These are phyloP conservation scores for Musa troglodytarum DNA, from an alignment of 176 grass and related monocot genomes.

Conservation along the genomic window DNA sequence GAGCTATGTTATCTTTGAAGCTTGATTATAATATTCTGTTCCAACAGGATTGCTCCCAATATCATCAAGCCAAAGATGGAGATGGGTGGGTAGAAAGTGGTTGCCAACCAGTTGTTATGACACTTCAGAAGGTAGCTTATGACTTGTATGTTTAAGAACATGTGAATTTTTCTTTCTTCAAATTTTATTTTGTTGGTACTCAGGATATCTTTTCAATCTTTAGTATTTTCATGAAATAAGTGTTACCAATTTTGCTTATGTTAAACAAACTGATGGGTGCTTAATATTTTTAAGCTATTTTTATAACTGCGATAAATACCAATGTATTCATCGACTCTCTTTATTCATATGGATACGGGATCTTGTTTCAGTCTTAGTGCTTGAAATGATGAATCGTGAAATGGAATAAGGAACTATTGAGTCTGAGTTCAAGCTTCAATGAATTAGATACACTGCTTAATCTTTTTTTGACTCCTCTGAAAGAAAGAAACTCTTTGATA, in stretches of 20 bases:
- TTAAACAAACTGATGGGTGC: not conserved
- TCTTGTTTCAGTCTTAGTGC: not conserved
- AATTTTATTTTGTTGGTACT: too few relatives aligned
- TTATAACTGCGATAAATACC: not conserved
- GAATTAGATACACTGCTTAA: not conserved
- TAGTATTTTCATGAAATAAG: not conserved
- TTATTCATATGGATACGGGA: not conserved
- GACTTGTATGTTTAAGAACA: not conserved
- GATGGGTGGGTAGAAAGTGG: constrained; percentile 97
- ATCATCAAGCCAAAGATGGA: constrained; percentile 94
- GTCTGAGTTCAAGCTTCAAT: not conserved
- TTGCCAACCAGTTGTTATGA: constrained; percentile 34
- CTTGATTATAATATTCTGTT: constrained; percentile 19
- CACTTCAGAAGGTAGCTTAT: constrained; percentile 47
- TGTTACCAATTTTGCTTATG: not conserved
- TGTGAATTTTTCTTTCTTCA: too few relatives aligned
- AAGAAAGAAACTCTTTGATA: too few relatives aligned
- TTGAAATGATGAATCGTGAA: not conserved
- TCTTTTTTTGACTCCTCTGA: not conserved
- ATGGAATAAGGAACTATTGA: not conserved
- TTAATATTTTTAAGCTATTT: not conserved
- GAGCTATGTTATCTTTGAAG: not conserved
- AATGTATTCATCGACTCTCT: not conserved
- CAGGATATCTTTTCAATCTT: not conserved
- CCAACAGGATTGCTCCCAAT: constrained; percentile 64